Evolutionary conservation across 2,329 filamentous ascomycete genomes (phyloP), one percentile per base, ranked within the genome.

Genomic region (Beauveria rudraprayagi): DNA sequence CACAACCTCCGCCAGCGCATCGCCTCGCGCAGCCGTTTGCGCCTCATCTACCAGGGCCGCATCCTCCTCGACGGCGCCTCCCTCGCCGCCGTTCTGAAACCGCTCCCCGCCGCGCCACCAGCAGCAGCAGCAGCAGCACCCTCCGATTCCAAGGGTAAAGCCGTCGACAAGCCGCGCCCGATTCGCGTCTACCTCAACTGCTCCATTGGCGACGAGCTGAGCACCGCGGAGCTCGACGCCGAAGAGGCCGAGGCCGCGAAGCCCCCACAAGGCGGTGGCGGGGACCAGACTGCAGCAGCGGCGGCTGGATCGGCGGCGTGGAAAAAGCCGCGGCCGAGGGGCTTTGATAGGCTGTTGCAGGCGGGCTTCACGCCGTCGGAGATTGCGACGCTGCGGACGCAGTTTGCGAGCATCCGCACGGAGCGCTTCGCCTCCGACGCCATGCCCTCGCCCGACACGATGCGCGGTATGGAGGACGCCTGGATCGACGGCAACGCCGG

Each of bases 1-100:
- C 87, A 89, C 67, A 81, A 89, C 56, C 90, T 97, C 70, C 91
- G 94, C 66, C 74, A 80, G 9, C 82, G 88, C 51, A 83, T 97
- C 24, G 80, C 87, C 6, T 83, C 86, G 16, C 79, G 83, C 47
- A 86, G 85, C 64, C 88, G 91, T 41, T 83, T 97, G 37, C 91
- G 93, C 63, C 85, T 99, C 65, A 97, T 97, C 72, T 87, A 96
- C 73, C 85, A 90, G 56, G 94, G 94, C 64, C 92, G 90, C 70
- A 88, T 96, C 62, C 86, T 97, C 55, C 82, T 87, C 66, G 92
- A 97, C 72, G 76, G 79, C 41, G 81, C 84, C 10, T 82, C 89
- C 6, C 80, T 99, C 28, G 80, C 83, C 62, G 76, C 81, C 41
- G 88, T 88, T 1, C 79, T 97, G 52, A 85, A 84, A 63, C 76